Percentiles rank a stretch among this genome's conserved stretches.
These are phyloP conservation scores for Xylaria nigripes DNA, from an alignment of 495 filamentous ascomycete genomes.

Conservation along the genomic window DNA sequence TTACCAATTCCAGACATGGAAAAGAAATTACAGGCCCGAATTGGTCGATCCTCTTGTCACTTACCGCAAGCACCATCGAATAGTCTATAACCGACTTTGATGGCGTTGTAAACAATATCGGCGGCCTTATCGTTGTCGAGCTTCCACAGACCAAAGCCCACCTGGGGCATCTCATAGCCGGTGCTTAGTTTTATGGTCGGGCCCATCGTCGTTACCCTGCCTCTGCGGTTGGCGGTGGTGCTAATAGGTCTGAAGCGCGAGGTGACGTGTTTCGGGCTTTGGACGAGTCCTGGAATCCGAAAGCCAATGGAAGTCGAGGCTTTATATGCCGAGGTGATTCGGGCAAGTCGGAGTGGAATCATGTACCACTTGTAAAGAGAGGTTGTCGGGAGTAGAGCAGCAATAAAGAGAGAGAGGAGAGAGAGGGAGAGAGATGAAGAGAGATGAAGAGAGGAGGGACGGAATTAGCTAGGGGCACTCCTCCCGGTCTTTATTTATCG, in stretches of 20 bases:
- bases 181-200: constrained; percentile 70
- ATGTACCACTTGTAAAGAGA: neutral
- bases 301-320: constrained; percentile 3
- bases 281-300: neutral
- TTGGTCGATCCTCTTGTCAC: constrained; percentile 17
- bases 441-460: neutral
- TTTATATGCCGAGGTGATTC: neutral
- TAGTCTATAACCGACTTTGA: constrained; percentile 79
- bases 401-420: neutral
- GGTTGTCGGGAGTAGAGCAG: neutral
- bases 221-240: neutral
- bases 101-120: constrained; percentile 79
- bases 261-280: neutral
- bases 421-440: neutral
- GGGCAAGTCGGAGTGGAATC: neutral
- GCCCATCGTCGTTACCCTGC: constrained; percentile 27
- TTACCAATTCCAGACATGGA: neutral
- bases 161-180: constrained; percentile 79
- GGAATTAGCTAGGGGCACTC: neutral
- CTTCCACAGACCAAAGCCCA: constrained; percentile 82
- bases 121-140: constrained; percentile 69
- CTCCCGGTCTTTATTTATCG: neutral
- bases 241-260: neutral
- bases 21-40: too few relatives aligned
- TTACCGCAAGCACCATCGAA: constrained; percentile 83